Evolutionary conservation across 1,139 yeast genomes (phyloP), one percentile per base, ranked within the genome.

Genomic region (Geotrichum klebahnii): DNA sequence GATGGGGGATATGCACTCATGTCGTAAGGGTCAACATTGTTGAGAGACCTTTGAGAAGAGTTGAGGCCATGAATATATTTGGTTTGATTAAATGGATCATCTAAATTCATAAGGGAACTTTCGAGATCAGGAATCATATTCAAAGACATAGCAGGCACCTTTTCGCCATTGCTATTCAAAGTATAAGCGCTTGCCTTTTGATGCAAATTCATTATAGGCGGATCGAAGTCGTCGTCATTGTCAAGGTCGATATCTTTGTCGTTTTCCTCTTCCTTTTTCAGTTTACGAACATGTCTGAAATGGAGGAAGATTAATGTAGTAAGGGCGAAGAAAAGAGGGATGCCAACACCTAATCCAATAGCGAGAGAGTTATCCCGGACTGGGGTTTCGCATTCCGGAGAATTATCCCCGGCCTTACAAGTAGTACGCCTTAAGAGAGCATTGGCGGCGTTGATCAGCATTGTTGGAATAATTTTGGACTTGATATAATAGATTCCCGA

Each of bases 311-410:
- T 41, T 26, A 69, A 53, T n/a, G 65, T 55, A 16, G 61, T 23
- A n/a, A 67, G 41, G 16, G 72, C 71, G n/a, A 66, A 37, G 3
- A 55, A 50, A 10, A 65, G 49, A 5, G 75, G 75, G 26, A 71
- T 60, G 9, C 71, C 70, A 5, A 71, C 68, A 10, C 73, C 74
- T 5, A 70, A 61, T 2, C 67, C 74, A 48, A 71, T 67, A 9
- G 72, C 69, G 16, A 71, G 57, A 44, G 66, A 59, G 41, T 41
- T 51, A 38, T 57, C 53, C 17, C 59, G 56, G 14, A 50, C 58
- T 10, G 70, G 69, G 39, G 53, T 58, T 47, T 61, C 58, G 51
- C 70, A 66, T 44, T 47, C 49, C 14, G 58, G 52, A 3, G 60
- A 52, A 28, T 56, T 47, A 50, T 55, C 53, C 39, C 53, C 51